Conservation (phyloP, 257 asterid species). For the Solanum etuberosum region DNA sequence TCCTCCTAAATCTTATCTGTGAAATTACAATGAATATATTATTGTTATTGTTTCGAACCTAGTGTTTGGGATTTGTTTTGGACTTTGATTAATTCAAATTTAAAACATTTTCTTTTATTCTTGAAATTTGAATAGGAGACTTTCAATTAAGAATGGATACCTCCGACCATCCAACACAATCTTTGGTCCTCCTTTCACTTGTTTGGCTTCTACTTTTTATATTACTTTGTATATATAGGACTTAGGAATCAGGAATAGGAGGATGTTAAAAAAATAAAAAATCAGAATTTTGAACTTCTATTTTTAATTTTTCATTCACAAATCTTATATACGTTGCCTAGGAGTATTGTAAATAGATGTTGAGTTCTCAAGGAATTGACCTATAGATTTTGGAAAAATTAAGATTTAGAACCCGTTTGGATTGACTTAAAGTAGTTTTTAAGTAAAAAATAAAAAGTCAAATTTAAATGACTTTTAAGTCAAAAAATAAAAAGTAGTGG, state of each 20-base stretch:
- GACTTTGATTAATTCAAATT: neutral
- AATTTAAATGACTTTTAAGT: too few relatives aligned
- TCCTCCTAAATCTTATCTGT: neutral
- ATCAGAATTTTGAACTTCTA: neutral
- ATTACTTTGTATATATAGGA: neutral
- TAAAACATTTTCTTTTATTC: neutral
- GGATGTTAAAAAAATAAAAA: too few relatives aligned
- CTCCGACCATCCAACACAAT: neutral
- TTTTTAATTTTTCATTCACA: neutral
- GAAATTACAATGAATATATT: neutral
- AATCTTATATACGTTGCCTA: neutral
- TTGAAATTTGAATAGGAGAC: neutral
- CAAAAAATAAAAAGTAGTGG: too few relatives aligned
- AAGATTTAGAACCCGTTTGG: too few relatives aligned
- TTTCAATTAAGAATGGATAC: neutral
- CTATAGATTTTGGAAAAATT: too few relatives aligned
- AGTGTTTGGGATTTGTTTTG: neutral
- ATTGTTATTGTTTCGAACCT: neutral
- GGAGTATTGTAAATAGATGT: too few relatives aligned
- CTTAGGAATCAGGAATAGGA: neutral
- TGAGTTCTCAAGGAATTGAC: too few relatives aligned
- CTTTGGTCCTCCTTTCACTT: neutral
- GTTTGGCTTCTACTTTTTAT: neutral
- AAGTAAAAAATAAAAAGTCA: too few relatives aligned
- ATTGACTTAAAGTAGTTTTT: too few relatives aligned